Base-by-base conservation (phyloP, 2,329 filamentous ascomycete species). In the Thielaviopsis punctulata region DNA sequence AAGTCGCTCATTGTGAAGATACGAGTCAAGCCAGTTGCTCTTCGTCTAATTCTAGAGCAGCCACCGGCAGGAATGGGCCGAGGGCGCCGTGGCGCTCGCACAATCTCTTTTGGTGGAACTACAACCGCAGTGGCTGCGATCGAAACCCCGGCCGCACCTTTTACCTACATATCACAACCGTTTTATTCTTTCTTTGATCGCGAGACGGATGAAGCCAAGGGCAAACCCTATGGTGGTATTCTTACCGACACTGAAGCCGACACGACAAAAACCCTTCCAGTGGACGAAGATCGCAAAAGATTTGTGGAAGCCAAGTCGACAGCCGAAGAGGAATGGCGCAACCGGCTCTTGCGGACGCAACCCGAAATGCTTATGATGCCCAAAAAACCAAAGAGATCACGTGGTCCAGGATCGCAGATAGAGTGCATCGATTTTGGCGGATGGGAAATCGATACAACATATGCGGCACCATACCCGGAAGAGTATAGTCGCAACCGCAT, bases 391-490 rank as follows among this genome's bases (percentile, higher is more conserved):
- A 80, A 81, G 59, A 95, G 95, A 62, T 71, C 82, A 3, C 79
- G 80, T n/a, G 86, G 86, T 0, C 86, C 87, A 24, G 86, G 87
- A 4, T 96, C 89, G 65, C 92, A 95, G 67, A 96, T 98, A 64
- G 93, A 96, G 65, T 95, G 89, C 67, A 95, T 98, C 68, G 92
- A 95, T 61, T 96, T 98, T 68, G 92, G 92, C 45, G 87, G 88
- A 49, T 93, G 84, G 74, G 92, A 98, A 65, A 98, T 98, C 60
- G 92, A 98, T 64, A 98, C 92, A 2, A 96, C 92, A 89, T 95
- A 98, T 67, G 90, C 92, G 25, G 92, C 92, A 39, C 93, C 92
- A 12, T 98, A 98, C 63, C 92, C 92, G 0, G 92, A 95, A 64
- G 92, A 98, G 67, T 98, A 98, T 70, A 96, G 88, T 64, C 81